Conservation (phyloP, 371 early-diverging fungal species). For the Chytridium lagenaria region DNA sequence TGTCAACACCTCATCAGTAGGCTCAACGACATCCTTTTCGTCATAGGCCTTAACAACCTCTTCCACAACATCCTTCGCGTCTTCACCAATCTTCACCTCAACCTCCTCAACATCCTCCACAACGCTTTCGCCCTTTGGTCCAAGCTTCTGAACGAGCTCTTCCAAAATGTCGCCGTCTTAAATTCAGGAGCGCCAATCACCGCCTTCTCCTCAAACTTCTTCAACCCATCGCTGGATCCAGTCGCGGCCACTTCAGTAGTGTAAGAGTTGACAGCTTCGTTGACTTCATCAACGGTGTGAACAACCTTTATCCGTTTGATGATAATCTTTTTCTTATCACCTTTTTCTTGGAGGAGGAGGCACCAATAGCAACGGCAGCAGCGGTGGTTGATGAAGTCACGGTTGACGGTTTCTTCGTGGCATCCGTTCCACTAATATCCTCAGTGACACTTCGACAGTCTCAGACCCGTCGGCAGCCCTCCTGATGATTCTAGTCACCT, state of each 20-base stretch:
- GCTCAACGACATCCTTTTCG: not conserved
- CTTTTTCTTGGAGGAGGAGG: no score
- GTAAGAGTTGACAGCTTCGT: not conserved
- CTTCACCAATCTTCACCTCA: not conserved
- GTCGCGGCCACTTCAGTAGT: not conserved
- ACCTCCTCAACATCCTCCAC: slow-evolving; percentile 6
- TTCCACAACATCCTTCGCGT: not conserved
- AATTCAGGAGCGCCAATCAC: not conserved
- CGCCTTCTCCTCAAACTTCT: not conserved
- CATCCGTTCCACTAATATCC: no score
- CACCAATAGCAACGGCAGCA: no score
- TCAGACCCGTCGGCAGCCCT: no score
- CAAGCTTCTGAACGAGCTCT: not conserved
- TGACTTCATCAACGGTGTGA: not conserved
- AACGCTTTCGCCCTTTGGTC: not conserved
- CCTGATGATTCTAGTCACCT: no score
- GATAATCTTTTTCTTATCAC: no score
- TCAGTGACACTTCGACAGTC: no score
- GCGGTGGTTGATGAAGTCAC: no score
- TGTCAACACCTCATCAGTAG: not conserved
- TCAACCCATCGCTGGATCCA: no score
- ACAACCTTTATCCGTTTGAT: no score
- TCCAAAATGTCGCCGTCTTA: not conserved
- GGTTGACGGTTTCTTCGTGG: no score
- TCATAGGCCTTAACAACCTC: not conserved